Conservation (phyloP, 73 alveolate species). For the Durusdinium trenchii region DNA sequence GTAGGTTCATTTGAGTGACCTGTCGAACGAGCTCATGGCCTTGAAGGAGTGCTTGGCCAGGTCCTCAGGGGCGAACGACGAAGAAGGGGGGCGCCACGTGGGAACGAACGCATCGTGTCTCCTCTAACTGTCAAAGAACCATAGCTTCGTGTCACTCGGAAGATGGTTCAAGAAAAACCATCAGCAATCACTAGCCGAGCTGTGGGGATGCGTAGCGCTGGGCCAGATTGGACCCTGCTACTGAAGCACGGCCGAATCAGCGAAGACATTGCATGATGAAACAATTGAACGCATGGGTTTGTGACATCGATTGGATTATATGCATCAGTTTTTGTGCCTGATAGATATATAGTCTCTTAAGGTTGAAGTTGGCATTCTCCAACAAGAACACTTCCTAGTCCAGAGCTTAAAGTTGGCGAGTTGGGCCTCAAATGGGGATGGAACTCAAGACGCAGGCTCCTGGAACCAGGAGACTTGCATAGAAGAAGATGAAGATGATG, state of each 20-base stretch:
- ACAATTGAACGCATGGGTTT: too few relatives aligned
- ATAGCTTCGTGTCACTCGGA: too few relatives aligned
- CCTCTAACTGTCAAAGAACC: too few relatives aligned
- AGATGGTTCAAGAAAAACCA: too few relatives aligned
- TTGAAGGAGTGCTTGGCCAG: constrained; percentile 38
- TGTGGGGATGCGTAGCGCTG: too few relatives aligned
- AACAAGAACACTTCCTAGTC: constrained; percentile 57
- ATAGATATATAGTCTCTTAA: background rate
- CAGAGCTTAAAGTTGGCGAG: background rate
- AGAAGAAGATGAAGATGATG: background rate
- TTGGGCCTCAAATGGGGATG: background rate
- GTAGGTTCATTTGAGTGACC: constrained; percentile 50
- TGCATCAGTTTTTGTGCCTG: background rate
- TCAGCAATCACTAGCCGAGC: too few relatives aligned
- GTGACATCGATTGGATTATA: background rate
- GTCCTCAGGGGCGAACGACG: background rate
- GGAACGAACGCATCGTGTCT: too few relatives aligned
- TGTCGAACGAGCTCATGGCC: constrained; percentile 41
- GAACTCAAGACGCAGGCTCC: background rate
- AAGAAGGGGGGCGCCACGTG: too few relatives aligned
- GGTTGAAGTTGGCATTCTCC: constrained; percentile 65
- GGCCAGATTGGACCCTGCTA: too few relatives aligned
- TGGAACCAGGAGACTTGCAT: background rate
- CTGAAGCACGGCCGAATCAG: too few relatives aligned
- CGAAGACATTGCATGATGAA: too few relatives aligned